These are phyloP conservation scores for Neurospora crassa DNA, from an alignment of 2,329 filamentous ascomycete genomes.

Conservation along the genomic window DNA sequence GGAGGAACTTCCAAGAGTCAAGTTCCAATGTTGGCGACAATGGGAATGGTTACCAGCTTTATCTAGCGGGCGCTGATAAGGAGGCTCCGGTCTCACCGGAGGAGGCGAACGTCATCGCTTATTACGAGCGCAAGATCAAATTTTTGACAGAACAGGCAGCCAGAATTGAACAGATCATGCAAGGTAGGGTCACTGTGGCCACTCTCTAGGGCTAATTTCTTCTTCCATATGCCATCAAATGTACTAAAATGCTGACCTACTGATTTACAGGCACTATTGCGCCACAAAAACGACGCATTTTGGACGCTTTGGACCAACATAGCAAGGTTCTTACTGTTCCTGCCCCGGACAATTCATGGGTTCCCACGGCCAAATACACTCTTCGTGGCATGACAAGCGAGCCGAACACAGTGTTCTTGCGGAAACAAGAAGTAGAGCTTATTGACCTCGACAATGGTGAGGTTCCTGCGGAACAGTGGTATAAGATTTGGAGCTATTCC, in stretches of 20 bases:
- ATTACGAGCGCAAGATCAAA: constrained; percentile 10
- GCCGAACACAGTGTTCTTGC: constrained; percentile 20
- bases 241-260: neutral
- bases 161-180: constrained; percentile 10
- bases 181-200: constrained; percentile 7
- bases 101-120: constrained; percentile 9
- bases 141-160: constrained; percentile 7
- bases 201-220: neutral
- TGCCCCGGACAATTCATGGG: constrained; percentile 14
- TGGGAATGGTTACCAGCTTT: constrained; percentile 12
- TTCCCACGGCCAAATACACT: constrained; percentile 20
- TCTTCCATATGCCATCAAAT: neutral
- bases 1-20: constrained; percentile 12
- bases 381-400: constrained; percentile 23
- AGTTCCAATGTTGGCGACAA: neutral
- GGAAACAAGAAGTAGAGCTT: constrained; percentile 15
- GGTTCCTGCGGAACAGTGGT: constrained; percentile 21
- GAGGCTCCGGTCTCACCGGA: constrained; percentile 9
- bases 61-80: constrained; percentile 3
- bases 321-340: constrained; percentile 15
- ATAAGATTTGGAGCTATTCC: constrained; percentile 14
- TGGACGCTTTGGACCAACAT: neutral
- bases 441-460: constrained; percentile 12
- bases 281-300: neutral
- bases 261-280: neutral